These are phyloP conservation scores for Sugiyamaella sp. DNA, from an alignment of 1,139 yeast species.

Conservation along the genomic window DNA sequence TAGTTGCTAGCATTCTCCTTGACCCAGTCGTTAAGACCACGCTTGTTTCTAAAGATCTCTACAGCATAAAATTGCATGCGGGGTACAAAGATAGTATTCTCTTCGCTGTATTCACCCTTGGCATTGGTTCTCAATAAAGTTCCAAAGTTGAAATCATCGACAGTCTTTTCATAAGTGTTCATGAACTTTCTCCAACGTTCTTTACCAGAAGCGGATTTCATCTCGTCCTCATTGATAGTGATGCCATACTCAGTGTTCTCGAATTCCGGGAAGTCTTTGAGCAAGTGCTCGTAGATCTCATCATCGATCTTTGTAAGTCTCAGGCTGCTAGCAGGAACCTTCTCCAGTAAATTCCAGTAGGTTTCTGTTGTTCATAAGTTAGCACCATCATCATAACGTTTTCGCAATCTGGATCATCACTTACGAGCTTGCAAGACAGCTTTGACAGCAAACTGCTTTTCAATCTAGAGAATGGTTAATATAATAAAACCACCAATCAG, in stretches of 20 bases:
- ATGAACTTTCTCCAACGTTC: constrained; percentile 90
- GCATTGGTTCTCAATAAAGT: constrained; percentile 79
- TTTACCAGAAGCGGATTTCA: constrained; percentile 82
- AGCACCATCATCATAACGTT: background rate
- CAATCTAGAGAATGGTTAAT: constrained; percentile 50
- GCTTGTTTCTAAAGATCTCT: constrained; percentile 91
- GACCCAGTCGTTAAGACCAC: constrained; percentile 92
- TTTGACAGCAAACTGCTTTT: constrained; percentile 95
- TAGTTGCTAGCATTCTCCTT: constrained; percentile 35
- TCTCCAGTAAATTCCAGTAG: constrained; percentile 80
- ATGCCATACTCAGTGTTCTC: constrained; percentile 55
- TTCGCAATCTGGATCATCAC: too few relatives aligned
- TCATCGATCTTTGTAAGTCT: constrained; percentile 78
- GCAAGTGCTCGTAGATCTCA: constrained; percentile 70
- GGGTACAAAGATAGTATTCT: constrained; percentile 84
- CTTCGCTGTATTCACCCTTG: constrained; percentile 75
- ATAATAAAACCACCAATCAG: background rate
- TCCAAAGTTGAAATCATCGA: constrained; percentile 93
- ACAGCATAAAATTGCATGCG: constrained; percentile 93
- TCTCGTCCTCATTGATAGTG: constrained; percentile 69
- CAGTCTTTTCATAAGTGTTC: constrained; percentile 69
- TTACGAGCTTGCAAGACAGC: constrained; percentile 85
- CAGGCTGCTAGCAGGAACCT: constrained; percentile 75
- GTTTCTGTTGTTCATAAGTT: constrained; percentile 52
- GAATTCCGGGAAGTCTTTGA: constrained; percentile 85